Conservation (phyloP, 2,329 filamentous ascomycete genomes). For the Zasmidium cellare region DNA sequence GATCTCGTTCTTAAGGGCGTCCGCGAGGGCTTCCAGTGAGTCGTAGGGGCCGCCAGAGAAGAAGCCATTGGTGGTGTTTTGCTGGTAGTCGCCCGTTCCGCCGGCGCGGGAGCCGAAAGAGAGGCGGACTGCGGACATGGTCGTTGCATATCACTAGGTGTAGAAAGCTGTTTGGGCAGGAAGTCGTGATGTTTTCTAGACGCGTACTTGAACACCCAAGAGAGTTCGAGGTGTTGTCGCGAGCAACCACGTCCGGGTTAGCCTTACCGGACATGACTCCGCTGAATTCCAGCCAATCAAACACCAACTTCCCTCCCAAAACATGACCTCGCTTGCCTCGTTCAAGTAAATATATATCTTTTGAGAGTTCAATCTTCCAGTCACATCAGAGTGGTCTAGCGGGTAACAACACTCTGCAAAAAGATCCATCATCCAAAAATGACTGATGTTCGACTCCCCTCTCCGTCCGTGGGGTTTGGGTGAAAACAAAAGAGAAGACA, state of each 20-base stretch:
- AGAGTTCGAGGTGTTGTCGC: neutral
- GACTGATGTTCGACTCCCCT: too few species aligned
- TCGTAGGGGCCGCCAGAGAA: conserved; percentile 20
- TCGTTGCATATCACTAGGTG: neutral
- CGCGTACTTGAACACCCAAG: neutral
- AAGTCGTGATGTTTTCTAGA: neutral
- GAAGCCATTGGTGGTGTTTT: conserved; percentile 6
- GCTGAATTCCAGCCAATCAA: neutral
- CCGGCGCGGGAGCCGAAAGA: conserved; percentile 30
- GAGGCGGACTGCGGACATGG: conserved; percentile 14
- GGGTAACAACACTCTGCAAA: too few species aligned
- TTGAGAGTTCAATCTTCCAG: too few species aligned
- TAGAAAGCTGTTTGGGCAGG: neutral
- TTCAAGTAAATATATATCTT: too few species aligned
- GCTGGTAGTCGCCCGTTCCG: conserved; percentile 21
- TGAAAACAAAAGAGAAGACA: too few species aligned
- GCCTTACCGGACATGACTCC: neutral
- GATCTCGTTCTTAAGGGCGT: conserved; percentile 23
- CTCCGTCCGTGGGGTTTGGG: too few species aligned
- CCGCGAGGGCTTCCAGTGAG: conserved; percentile 23
- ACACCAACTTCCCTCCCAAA: too few species aligned
- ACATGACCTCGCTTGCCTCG: too few species aligned
- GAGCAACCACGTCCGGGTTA: neutral
- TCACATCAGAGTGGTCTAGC: too few species aligned
- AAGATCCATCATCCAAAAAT: too few species aligned